A percentile compares a stretch with the other conserved stretches of the same genome.
These are phyloP conservation scores for Amphirosellinia nigrospora DNA, from an alignment of 495 filamentous ascomycete species.

Conservation along the genomic window DNA sequence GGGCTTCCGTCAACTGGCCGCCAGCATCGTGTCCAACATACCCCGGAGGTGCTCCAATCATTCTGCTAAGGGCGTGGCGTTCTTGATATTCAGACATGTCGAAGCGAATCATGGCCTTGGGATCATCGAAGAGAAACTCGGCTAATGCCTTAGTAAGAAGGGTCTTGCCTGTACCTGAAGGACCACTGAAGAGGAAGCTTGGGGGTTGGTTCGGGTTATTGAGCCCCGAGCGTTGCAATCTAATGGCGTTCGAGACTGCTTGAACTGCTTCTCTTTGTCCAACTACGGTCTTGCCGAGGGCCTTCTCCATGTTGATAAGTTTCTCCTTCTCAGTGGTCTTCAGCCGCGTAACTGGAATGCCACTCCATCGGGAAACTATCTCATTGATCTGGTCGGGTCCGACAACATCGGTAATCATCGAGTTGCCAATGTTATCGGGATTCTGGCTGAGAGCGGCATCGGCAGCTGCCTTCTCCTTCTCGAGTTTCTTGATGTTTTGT, in stretches of 20 bases:
- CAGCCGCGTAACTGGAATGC: conserved; percentile 92
- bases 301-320: conserved; percentile 90
- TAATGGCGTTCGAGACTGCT: conserved; percentile 93
- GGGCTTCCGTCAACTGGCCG: conserved; percentile 91
- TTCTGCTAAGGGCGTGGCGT: conserved; percentile 91
- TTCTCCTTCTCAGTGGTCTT: conserved; percentile 98
- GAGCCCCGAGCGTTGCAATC: conserved; percentile 90
- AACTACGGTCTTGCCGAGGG: conserved; percentile 80
- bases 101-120: conserved; percentile 97
- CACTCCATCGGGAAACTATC: conserved; percentile 94
- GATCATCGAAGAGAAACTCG: conserved; percentile 97
- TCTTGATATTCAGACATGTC: conserved; percentile 99
- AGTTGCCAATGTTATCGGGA: conserved; percentile 62
- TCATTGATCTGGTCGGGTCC: conserved; percentile 99
- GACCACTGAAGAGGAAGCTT: conserved; percentile 97
- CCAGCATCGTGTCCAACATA: conserved; percentile 97
- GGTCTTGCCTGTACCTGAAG: conserved; percentile 97
- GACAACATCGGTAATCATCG: conserved; percentile 89
- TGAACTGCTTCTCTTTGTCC: conserved; percentile 95
- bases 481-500: conserved; percentile 75
- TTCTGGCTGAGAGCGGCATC: conserved; percentile 75
- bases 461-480: conserved; percentile 75
- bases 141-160: conserved; percentile 94
- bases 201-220: conserved; percentile 94
- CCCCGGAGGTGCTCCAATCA: conserved; percentile 97